phyloP scores from a whole-genome alignment of 2,329 filamentous ascomycete species.

The Claviceps sp. region DNA sequence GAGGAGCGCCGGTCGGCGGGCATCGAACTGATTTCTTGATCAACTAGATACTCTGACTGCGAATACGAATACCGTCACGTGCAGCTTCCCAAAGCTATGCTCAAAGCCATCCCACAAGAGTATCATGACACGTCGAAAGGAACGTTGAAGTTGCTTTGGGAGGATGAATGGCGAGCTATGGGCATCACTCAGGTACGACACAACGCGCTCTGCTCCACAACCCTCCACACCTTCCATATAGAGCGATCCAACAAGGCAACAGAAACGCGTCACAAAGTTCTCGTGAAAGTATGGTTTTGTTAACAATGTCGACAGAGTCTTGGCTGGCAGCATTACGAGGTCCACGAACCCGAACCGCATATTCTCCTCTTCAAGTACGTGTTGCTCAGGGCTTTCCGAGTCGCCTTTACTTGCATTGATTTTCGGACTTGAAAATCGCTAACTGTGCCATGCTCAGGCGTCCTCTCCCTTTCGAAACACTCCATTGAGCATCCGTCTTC shows the following conservation, averaged over 20 bases:
- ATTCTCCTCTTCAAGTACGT: constrained; percentile 92
- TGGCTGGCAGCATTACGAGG: constrained; percentile 98
- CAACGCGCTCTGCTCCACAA: not conserved
- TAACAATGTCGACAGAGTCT: constrained; percentile 52
- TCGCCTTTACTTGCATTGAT: not conserved
- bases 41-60: constrained; percentile 71
- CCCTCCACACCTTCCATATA: not conserved
- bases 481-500: constrained; percentile 27
- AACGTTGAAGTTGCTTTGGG: constrained; percentile 91
- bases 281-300: not conserved
- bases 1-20: not conserved
- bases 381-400: not conserved
- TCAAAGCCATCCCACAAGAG: constrained; percentile 90
- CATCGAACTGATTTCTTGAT: constrained; percentile 1
- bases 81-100: constrained; percentile 94
- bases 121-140: constrained; percentile 84
- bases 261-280: not conserved
- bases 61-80: constrained; percentile 96
- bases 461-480: constrained; percentile 73
- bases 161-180: constrained; percentile 94
- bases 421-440: not conserved
- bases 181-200: constrained; percentile 85
- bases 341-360: constrained; percentile 96
- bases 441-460: constrained; percentile 38
- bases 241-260: not conserved